phyloP scores from a whole-genome alignment of 2,329 filamentous ascomycete genomes.

The Lachnellula willkommii region DNA sequence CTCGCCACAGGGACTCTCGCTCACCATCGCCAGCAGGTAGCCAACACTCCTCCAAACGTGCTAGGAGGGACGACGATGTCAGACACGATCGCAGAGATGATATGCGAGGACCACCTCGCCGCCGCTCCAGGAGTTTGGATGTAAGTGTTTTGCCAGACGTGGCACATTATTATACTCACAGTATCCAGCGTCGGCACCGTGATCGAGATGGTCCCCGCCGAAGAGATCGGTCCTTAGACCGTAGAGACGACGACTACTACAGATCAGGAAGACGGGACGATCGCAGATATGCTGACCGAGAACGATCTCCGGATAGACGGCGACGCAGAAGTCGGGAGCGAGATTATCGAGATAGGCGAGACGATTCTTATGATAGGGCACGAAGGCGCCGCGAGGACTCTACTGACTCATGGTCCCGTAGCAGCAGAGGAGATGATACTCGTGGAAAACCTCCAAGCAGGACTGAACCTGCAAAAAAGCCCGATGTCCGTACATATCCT shows the following conservation, averaged over 20 bases:
- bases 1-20: conserved; percentile 60
- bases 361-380: conserved; percentile 64
- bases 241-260: conserved; percentile 60
- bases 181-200: conserved; percentile 52
- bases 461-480: conserved; percentile 43
- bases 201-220: conserved; percentile 58
- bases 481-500: conserved; percentile 48
- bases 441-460: conserved; percentile 49
- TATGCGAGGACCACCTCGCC: conserved; percentile 41
- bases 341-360: conserved; percentile 64
- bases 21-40: conserved; percentile 94
- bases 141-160: conserved; percentile 41
- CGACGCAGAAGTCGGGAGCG: conserved; percentile 62
- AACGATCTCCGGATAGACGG: conserved; percentile 53
- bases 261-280: conserved; percentile 61
- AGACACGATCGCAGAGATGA: conserved; percentile 49
- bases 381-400: conserved; percentile 63
- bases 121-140: conserved; percentile 57
- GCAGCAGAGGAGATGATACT: conserved; percentile 60
- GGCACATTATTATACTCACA: conserved; percentile 36
- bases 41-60: conserved; percentile 62
- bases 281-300: conserved; percentile 53
- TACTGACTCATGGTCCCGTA: conserved; percentile 63
- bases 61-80: conserved; percentile 45
- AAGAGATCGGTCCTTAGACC: conserved; percentile 65